Evolutionary conservation across 2,329 filamentous ascomycete genomes (phyloP), one percentile per base, ranked within the genome.

Genomic region (Juglanconis sp.): DNA sequence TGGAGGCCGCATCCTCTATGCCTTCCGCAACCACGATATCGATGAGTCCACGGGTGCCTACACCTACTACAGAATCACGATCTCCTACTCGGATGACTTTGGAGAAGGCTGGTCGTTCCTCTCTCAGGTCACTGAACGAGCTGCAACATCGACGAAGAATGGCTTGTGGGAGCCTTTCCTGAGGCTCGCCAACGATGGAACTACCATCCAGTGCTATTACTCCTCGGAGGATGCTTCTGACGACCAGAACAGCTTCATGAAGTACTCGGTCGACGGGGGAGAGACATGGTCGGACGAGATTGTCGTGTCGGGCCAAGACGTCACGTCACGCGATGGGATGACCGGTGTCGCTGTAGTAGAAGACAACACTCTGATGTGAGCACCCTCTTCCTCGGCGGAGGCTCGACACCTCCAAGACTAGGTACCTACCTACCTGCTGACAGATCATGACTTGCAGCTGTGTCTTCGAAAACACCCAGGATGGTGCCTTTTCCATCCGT

Each of bases 131-230:
- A 67, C 63, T 42, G 60, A 73, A 61, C 68, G 66, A 3, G 57
- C 63, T 5, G 61, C 63, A 2, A 66, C 63, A 30, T 59, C 58
- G 3, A 62, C 54, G 5, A 50, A 63, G 13, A 75, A 75, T 36
- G 78, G 78, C 3, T 68, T 74, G 4, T 81, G 77, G 77, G 78
- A 81, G 61, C 79, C 78, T 0, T 79, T 79, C 62, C 54, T 81
- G 24, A 69, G 77, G 5, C 63, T 73, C 2, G 73, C 73, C 0
- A 60, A 64, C 1, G 73, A 78, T 56, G 75, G 76, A 0, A 1
- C 13, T 3, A 68, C 70, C 3, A 58, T 79, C 31, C 75, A 80
- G 65, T 69, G 76, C 51, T 80, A 75, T 65, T 81, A 79, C 64
- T 77, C 75, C 4, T 69, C 69, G 2, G 76, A 79, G 67, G 78